These are phyloP conservation scores for Arctium lappa DNA, from an alignment of 129 eudicot species.

Conservation along the genomic window DNA sequence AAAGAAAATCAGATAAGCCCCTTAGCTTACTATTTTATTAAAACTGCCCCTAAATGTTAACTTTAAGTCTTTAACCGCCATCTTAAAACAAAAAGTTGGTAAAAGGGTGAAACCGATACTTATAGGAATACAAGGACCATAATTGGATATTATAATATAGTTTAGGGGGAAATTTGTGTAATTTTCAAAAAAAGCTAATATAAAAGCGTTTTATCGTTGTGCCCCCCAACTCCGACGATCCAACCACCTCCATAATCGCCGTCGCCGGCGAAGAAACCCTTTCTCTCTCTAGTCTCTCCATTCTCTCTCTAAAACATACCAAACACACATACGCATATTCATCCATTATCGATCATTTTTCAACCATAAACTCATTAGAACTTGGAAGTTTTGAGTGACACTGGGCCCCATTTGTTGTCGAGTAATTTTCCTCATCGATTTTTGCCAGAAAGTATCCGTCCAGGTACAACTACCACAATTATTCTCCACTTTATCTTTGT, in stretches of 20 bases:
- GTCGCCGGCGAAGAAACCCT: conserved; percentile 2
- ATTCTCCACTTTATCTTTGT: background rate
- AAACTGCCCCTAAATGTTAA: no score
- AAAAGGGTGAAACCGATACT: background rate
- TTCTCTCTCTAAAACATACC: background rate
- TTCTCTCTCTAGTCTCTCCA: background rate
- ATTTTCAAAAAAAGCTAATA: background rate
- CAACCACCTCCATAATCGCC: conserved; percentile 12
- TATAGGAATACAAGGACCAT: background rate
- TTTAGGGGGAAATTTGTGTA: background rate
- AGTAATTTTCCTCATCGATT: background rate
- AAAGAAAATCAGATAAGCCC: no score
- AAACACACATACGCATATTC: background rate
- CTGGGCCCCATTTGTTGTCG: conserved; percentile 23
- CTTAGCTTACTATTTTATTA: no score
- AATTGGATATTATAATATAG: background rate
- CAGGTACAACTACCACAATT: conserved; percentile 7
- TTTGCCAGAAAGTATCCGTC: conserved; percentile 8
- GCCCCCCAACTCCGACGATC: background rate
- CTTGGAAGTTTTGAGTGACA: conserved; percentile 10
- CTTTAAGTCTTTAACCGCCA: background rate
- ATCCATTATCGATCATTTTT: background rate
- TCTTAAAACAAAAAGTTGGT: background rate
- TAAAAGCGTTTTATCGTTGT: background rate
- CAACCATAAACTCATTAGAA: background rate